phyloP scores from a whole-genome alignment of 495 filamentous ascomycete genomes.

The Bacidia rubella region DNA sequence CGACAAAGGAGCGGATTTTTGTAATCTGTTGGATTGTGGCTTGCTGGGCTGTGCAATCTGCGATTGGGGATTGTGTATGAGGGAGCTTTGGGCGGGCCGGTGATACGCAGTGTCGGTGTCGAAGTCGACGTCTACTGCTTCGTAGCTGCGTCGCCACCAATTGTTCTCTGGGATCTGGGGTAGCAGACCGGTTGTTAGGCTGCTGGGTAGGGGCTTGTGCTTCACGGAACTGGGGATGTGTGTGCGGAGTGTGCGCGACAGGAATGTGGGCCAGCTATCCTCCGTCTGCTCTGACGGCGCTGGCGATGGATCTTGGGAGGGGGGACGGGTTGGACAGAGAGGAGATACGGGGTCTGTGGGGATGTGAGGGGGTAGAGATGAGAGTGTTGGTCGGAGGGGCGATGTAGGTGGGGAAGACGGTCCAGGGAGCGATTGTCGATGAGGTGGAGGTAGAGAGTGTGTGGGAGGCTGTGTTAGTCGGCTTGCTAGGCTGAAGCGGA shows the following conservation, averaged over 20 bases:
- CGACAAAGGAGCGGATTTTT: too few species aligned
- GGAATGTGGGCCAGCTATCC: neutral
- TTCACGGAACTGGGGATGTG: neutral
- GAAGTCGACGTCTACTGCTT: too few species aligned
- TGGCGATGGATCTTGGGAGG: neutral
- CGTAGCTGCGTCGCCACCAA: neutral
- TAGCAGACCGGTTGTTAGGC: neutral
- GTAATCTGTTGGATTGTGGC: too few species aligned
- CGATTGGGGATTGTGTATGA: too few species aligned
- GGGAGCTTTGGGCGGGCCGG: too few species aligned
- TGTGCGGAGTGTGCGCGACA: neutral
- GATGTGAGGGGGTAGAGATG: too few species aligned
- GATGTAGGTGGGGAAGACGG: neutral
- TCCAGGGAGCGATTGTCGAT: neutral
- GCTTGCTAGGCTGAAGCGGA: neutral
- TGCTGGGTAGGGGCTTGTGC: neutral
- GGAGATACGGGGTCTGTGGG: neutral
- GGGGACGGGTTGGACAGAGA: neutral
- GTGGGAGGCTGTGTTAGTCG: neutral
- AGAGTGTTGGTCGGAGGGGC: too few species aligned
- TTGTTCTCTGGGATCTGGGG: neutral
- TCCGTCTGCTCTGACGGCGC: neutral
- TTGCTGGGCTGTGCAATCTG: too few species aligned
- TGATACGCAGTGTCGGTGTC: too few species aligned
- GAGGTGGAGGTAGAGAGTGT: neutral